Evolutionary conservation across 2,329 filamentous ascomycete species (phyloP), one percentile per base, ranked within the genome.

Genomic region (Calonectria pseudoreteaudii): DNA sequence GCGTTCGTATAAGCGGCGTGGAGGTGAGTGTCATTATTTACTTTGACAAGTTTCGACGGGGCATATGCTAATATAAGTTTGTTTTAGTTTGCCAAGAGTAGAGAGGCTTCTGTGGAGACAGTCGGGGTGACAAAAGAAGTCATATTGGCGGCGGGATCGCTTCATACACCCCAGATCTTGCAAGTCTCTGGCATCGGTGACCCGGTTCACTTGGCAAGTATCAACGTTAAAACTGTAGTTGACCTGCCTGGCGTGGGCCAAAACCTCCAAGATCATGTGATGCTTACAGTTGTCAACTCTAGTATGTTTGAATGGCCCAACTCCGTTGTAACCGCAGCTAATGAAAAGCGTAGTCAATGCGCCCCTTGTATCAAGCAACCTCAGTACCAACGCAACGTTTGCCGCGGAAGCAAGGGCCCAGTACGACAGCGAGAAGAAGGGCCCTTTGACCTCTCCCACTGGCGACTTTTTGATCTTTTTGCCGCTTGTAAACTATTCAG

Each of bases 1-100:
- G 23, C 1, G 68, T 77, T 5, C 74, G 18, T n/a, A 70, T 75
- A 9, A 75, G 23, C 2, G 76, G 71, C 16, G 78, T 79, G 5
- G 75, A 79, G 74, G 78, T 80, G 71, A 67, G 67, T 60, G n/a
- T 10, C 3, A 38, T 38, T 13, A 13, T 23, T 11, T 23, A 5
- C n/a, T 13, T n/a, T 11, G n/a, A 13, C 23, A 2, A 4, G 10
- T 47, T 23, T 4, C 9, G 5, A 5, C 13, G 23, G 6, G n/a
- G 5, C 1, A 4, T 47, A 23, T 5, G n/a, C 53, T 58, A 36
- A 58, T n/a, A 9, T 13, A 38, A 14, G 36, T 38, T 4, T 14
- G 5, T 14, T 23, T 23, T 38, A 60, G 56, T 60, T 60, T 14
- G 36, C 56, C 10, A 60, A 41, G 56, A 38, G 28, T 20, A 41